A percentile compares a stretch with the other conserved stretches of the same genome.
These are phyloP conservation scores for Rosa persica DNA, from an alignment of 306 rosid species.

Conservation along the genomic window DNA sequence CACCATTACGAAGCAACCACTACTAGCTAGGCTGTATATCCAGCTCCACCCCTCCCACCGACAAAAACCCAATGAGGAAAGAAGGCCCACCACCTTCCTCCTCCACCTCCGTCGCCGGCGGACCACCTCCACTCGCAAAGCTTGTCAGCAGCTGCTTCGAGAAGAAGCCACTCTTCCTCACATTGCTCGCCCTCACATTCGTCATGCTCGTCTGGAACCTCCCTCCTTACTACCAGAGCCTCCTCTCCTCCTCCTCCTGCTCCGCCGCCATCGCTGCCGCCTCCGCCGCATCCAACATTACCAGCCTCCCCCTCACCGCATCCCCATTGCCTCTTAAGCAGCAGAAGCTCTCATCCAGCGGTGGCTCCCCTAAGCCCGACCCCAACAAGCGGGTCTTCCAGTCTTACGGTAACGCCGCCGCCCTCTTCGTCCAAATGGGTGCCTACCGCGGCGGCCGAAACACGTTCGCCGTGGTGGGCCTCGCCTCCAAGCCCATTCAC, in stretches of 20 bases:
- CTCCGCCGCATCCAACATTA: not conserved
- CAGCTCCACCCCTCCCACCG: not conserved
- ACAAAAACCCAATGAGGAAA: slow-evolving; percentile 28
- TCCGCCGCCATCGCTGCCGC: not conserved
- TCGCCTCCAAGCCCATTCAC: slow-evolving; percentile 44
- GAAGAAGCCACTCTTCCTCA: slow-evolving; percentile 25
- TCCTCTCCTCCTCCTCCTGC: slow-evolving; percentile 32
- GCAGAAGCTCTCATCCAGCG: slow-evolving; percentile 18
- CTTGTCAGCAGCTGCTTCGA: slow-evolving; percentile 23
- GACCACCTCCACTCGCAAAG: slow-evolving; percentile 8
- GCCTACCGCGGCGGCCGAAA: slow-evolving; percentile 40
- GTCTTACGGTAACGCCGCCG: slow-evolving; percentile 38
- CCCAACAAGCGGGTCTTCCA: slow-evolving; percentile 32
- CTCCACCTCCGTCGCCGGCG: slow-evolving; percentile 18
- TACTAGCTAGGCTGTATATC: no score
- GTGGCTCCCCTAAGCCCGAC: not conserved
- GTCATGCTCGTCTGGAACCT: slow-evolving; percentile 39
- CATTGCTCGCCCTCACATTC: slow-evolving; percentile 33
- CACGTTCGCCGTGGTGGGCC: slow-evolving; percentile 38
- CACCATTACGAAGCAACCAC: not conserved
- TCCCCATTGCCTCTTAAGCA: not conserved
- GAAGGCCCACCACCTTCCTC: slow-evolving; percentile 12
- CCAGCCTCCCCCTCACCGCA: not conserved
- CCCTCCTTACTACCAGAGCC: slow-evolving; percentile 42
- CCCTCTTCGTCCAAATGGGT: slow-evolving; percentile 38